Base-by-base conservation (phyloP, 106 monocot genomes). In the Allium fistulosum region DNA sequence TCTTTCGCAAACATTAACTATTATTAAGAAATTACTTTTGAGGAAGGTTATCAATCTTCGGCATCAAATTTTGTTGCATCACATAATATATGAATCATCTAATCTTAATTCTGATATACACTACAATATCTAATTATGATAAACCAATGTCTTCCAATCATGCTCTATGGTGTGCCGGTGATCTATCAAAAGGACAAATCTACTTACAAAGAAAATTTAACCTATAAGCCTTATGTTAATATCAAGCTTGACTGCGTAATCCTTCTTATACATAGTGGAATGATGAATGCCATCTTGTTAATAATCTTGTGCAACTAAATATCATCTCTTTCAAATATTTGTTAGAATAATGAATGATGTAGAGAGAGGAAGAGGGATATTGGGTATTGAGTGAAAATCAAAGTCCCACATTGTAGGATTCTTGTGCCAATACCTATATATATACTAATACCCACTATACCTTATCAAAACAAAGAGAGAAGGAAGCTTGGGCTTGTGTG, bases 1-100 rank as follows among this genome's bases (percentile, higher is more conserved):
- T 58, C 70, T 62, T 76, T 62, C 45, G 58, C 70, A 69, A 26
- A 66, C 70, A 71, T 28, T 13, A 51, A 28, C 71, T 71, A 56
- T 63, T 59, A 46, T 51, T 58, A 46, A 17, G 76, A 72, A 26
- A 69, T 64, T 81, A 27, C 72, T 62, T 73, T 65, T 48, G 68
- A 49, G 15, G 53, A 50, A 53, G 71, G 66, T 12, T 69, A 70
- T 14, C 69, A 60, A 37, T 61, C 69, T 61, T 61, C 79, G 47
- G 65, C 9, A 26, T 68, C 58, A 57, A 72, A 57, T 16, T 60
- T 62, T 17, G 75, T 26, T 53, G 26, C 14, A 17, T 8, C 63
- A 6, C 68, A 73, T 48, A 18, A 49, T 59, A 63, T 60, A n/a
- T 15, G 59, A 64, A 59, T 58, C 58, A 47, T 22, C 52, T 66